Evolutionary conservation across 495 filamentous ascomycete species (phyloP).

Genomic region (Neurospora cerealis): DNA sequence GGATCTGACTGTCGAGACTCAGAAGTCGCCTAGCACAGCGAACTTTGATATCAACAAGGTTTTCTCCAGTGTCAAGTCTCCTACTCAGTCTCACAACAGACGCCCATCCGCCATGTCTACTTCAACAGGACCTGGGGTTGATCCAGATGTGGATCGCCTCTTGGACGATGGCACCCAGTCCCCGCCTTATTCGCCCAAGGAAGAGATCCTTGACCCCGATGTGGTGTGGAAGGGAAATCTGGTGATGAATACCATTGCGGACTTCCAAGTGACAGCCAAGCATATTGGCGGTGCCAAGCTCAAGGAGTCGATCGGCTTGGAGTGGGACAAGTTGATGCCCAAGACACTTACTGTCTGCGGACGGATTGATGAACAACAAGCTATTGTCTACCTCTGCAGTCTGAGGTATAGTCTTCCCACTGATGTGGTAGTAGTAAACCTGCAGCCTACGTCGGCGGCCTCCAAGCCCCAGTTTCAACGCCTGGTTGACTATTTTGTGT

Average conservation of each 20-base stretch:
- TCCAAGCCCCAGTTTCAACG: constrained; percentile 51
- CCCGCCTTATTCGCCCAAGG: constrained; percentile 68
- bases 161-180: constrained; percentile 79
- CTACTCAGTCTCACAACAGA: constrained; percentile 27
- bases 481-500: constrained; percentile 70
- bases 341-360: constrained; percentile 64
- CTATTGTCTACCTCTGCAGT: constrained; percentile 80
- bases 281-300: constrained; percentile 75
- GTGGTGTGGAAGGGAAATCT: constrained; percentile 73
- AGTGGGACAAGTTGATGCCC: constrained; percentile 64
- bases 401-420: constrained; percentile 61
- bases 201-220: constrained; percentile 55
- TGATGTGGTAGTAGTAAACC: constrained; percentile 60
- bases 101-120: constrained; percentile 36
- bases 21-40: constrained; percentile 35
- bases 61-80: constrained; percentile 55
- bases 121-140: constrained; percentile 45
- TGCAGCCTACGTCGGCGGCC: constrained; percentile 45
- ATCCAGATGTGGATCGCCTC: constrained; percentile 85
- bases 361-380: constrained; percentile 67
- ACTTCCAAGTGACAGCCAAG: constrained; percentile 66
- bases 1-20: constrained; percentile 40
- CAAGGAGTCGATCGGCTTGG: constrained; percentile 41
- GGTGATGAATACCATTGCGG: constrained; percentile 63
- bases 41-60: constrained; percentile 66